Percentiles rank a stretch among this genome's conserved stretches.
These are phyloP conservation scores for Phytophthora podocarpi DNA, from an alignment of 352 stramenopile species.

Conservation along the genomic window DNA sequence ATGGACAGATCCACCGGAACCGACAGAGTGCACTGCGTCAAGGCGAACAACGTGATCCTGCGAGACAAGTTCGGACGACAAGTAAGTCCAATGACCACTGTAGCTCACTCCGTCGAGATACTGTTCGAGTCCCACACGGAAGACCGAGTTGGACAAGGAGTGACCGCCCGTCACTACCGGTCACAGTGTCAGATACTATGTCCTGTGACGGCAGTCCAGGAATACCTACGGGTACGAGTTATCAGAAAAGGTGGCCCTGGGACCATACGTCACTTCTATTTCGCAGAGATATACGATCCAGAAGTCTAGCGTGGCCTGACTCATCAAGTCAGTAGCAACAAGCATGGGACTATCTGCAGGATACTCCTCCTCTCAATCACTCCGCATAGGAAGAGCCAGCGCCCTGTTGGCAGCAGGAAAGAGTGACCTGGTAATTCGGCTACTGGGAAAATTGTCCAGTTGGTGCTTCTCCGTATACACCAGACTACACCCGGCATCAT, in stretches of 20 bases:
- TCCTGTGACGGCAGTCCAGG: constrained; percentile 14
- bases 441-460: constrained; percentile 25
- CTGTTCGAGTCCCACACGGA: constrained; percentile 15
- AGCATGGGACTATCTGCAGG: constrained; percentile 3
- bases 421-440: no score
- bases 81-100: background rate
- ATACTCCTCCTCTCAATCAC: constrained; percentile 27
- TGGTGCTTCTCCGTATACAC: constrained; percentile 39
- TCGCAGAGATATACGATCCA: constrained; percentile 10
- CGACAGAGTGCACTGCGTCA: constrained; percentile 4
- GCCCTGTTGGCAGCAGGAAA: constrained; percentile 27
- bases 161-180: constrained; percentile 14
- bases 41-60: constrained; percentile 1
- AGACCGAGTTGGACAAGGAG: background rate
- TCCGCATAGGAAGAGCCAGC: background rate
- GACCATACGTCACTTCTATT: constrained; percentile 13
- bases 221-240: constrained; percentile 8
- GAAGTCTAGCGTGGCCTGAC: constrained; percentile 8
- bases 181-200: constrained; percentile 9
- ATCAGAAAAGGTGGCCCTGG: background rate
- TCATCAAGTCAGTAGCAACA: constrained; percentile 25
- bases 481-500: constrained; percentile 24
- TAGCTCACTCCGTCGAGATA: background rate
- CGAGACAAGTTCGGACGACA: background rate
- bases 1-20: background rate